Base-by-base conservation (phyloP, 371 early-diverging fungal genomes). In the Mucor indicus region DNA sequence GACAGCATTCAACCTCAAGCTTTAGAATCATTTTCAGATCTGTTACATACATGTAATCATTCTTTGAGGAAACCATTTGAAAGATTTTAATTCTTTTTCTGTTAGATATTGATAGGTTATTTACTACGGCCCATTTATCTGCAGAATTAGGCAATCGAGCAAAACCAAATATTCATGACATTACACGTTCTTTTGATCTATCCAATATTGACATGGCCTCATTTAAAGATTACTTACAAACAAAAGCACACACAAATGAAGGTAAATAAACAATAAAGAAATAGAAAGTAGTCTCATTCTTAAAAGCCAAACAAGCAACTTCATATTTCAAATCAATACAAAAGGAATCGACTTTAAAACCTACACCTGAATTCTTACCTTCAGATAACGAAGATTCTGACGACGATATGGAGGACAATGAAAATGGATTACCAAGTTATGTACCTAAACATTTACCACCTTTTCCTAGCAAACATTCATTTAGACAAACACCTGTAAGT, bases 401-500 rank as follows among this genome's bases (percentile, higher is more conserved):
- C 8, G 51, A 61, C 13, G 55, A 63, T 15, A 22, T 48, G 3
- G 27, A 51, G 3, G 41, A 37, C 22, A 53, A 44, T 20, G 44
- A 57, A 37, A 48, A 57, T 21, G 65, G 64, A 2, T 42, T 71
- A 7, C 71, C 75, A 10, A 50, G 69, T 1, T 69, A 74, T 44
- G 80, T 80, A 7, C 79, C 83, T 15, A 58, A 66, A 15, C 71
- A 80, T 54, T 38, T 82, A 10, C 83, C 83, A 33, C 50, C 64
- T 13, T 82, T 82, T 47, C 83, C 83, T 4, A 75, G 75, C 47
- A 75, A 74, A 36, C 83, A 82, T 50, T 80, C 83, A 2, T 82
- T 77, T 56, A 69, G 72, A 42, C 75, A 77, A 49, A 80, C 83
- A 31, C 79, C 83, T 38, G 83, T 82, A 71, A 66, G 67, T 48